Evolutionary conservation across 441 rosid species (phyloP).

Genomic region (Sinapis alba): DNA sequence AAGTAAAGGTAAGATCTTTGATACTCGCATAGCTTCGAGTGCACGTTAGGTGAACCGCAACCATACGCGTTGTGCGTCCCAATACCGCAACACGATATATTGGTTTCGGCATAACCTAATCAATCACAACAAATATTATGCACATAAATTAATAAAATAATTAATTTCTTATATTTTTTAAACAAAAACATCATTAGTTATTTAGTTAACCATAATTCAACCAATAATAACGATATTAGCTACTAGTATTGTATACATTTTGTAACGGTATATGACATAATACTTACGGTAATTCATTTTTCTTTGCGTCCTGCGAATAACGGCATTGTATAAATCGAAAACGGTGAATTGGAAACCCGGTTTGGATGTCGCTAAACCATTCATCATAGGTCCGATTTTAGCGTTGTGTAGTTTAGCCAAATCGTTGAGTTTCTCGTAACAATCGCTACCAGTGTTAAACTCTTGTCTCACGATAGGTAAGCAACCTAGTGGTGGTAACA

Average conservation of each 20-base stretch:
- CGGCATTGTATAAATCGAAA: slow-evolving; percentile 42
- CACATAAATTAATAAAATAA: not conserved
- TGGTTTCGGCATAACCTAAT: slow-evolving; percentile 12
- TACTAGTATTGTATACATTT: not conserved
- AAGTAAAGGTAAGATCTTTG: slow-evolving; percentile 36
- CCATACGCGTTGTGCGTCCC: slow-evolving; percentile 38
- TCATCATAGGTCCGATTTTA: slow-evolving; percentile 25
- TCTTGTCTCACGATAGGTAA: slow-evolving; percentile 27
- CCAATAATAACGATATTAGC: not conserved
- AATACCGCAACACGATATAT: slow-evolving; percentile 33
- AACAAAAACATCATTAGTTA: no score
- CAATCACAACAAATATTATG: not conserved
- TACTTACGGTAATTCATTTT: slow-evolving; percentile 39
- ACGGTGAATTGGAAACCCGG: slow-evolving; percentile 40
- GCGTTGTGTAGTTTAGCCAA: slow-evolving; percentile 42
- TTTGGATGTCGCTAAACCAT: slow-evolving; percentile 8
- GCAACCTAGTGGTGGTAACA: slow-evolving; percentile 45
- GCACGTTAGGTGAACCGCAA: slow-evolving; percentile 33
- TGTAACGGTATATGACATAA: not conserved
- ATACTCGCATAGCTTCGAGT: slow-evolving; percentile 34
- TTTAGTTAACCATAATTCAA: no score
- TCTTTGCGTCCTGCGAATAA: slow-evolving; percentile 29
- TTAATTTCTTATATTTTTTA: no score
- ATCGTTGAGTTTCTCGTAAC: slow-evolving; percentile 23
- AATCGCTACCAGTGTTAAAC: slow-evolving; percentile 13